Evolutionary conservation across 1,139 yeast genomes (phyloP).

Genomic region (Yamadazyma atlantica): DNA sequence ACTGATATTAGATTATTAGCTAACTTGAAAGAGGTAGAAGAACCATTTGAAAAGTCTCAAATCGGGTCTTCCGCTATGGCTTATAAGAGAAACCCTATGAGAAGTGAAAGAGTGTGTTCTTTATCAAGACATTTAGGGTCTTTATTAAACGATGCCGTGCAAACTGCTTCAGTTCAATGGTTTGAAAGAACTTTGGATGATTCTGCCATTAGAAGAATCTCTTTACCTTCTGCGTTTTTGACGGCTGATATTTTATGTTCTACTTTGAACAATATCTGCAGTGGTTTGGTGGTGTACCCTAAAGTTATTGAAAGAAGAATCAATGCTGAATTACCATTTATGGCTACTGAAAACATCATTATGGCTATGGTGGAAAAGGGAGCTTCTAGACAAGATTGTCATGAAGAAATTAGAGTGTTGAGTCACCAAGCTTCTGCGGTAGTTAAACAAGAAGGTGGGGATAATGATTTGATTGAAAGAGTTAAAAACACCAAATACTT

Average conservation of each 20-base stretch:
- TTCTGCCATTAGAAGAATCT: slow-evolving; percentile 96
- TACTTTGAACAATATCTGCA: slow-evolving; percentile 86
- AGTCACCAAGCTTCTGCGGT: slow-evolving; percentile 98
- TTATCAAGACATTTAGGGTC: slow-evolving; percentile 94
- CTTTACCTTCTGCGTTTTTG: slow-evolving; percentile 93
- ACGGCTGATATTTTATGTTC: slow-evolving; percentile 92
- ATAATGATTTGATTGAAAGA: slow-evolving; percentile 92
- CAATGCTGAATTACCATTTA: slow-evolving; percentile 91
- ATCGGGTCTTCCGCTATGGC: slow-evolving; percentile 99
- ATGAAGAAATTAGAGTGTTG: slow-evolving; percentile 94
- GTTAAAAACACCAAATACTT: slow-evolving; percentile 78
- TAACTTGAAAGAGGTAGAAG: slow-evolving; percentile 94
- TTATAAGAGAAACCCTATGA: slow-evolving; percentile 99
- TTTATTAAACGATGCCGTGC: slow-evolving; percentile 86
- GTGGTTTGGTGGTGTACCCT: slow-evolving; percentile 96
- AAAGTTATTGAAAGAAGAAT: slow-evolving; percentile 98
- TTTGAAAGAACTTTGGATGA: slow-evolving; percentile 98
- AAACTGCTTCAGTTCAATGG: slow-evolving; percentile 98
- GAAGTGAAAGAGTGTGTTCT: slow-evolving; percentile 98
- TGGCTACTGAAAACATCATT: slow-evolving; percentile 98
- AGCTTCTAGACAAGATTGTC: slow-evolving; percentile 97
- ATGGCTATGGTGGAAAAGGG: slow-evolving; percentile 99
- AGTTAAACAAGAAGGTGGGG: slow-evolving; percentile 98
- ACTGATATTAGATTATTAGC: slow-evolving; percentile 96
- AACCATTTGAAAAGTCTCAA: slow-evolving; percentile 96